Base-by-base conservation (phyloP, 2,329 filamentous ascomycete species). In the Colletotrichum agaves region DNA sequence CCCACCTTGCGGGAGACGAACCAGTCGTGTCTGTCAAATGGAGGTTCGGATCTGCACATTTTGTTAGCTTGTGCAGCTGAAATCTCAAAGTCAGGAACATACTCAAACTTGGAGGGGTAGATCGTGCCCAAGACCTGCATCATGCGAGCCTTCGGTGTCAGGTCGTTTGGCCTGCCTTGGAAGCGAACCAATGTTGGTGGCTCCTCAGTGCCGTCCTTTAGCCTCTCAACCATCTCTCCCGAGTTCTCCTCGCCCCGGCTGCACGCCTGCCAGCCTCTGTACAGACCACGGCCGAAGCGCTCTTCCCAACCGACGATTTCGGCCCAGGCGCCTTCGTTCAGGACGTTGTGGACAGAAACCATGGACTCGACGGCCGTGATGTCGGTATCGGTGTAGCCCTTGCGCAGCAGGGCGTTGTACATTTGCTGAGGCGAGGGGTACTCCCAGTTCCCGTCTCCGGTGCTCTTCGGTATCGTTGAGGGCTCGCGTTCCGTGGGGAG, bases 361-460 rank as follows among this genome's bases (percentile, higher is more conserved):
- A 99, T 99, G 75, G 91, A 90, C 80, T 98, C 94, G 13, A 99
- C 94, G 3, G 94, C 94, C 19, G 95, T 96, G 61, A 93, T 88
- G 63, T 97, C 94, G 0, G 96, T 98, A 77, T 98, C 94, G 0
- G 92, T 94, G 80, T 98, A 96, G 66, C 96, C 96, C 81, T 99
- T 99, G 71, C 96, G 91, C 69, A 98, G 83, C 81, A 99, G 91
- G 7, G 96, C 96, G 76, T 99, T 98, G 85, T 98, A 99, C 96
- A 99, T 99, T 80, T 99, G 96, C 82, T 99, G 96, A 0, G 96
- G 95, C 0, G 94, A 98, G 0, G 96, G 96, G 77, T 99, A 99
- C 80, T 98, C 96, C 96, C 96, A 99, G 75, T 93, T 97, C 52
- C 90, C 88, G 59, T 90, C 86, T 53, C 88, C 87, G 67, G 91